Evolutionary conservation across 2,329 filamentous ascomycete species (phyloP).

Genomic region (Endothia cerciana): DNA sequence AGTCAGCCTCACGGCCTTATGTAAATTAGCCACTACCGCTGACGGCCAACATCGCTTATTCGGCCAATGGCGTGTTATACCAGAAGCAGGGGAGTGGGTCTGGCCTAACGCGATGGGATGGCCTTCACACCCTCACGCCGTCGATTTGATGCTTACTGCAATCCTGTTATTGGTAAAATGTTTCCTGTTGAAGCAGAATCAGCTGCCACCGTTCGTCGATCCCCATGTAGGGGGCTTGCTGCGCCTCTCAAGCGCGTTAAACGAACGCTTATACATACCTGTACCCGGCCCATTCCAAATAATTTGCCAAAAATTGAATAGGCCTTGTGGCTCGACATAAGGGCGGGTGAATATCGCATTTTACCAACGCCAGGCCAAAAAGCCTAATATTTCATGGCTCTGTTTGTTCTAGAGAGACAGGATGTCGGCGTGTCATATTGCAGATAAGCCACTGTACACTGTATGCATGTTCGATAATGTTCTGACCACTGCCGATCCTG

Average conservation of each 20-base stretch:
- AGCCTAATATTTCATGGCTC: not conserved
- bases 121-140: conserved; percentile 2
- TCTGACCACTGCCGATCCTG: not conserved
- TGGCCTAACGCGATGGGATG: not conserved
- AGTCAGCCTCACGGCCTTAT: conserved; percentile 1
- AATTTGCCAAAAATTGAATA: not conserved
- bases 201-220: not conserved
- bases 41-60: conserved; percentile 5
- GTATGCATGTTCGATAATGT: conserved; percentile 2
- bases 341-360: not conserved
- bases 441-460: not conserved
- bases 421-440: not conserved
- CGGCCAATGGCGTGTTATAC: conserved; percentile 24
- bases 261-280: no score
- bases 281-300: not conserved
- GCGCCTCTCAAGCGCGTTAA: not conserved
- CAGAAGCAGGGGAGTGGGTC: not conserved
- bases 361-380: not conserved
- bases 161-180: not conserved
- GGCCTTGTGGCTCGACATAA: not conserved
- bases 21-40: conserved; percentile 16
- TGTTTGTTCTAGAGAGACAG: not conserved
- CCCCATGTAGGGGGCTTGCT: not conserved
- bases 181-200: not conserved
- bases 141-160: not conserved